A percentile compares a stretch with the other conserved stretches of the same genome.
These are phyloP conservation scores for Pythium graminicola DNA, from an alignment of 352 stramenopile species.

Conservation along the genomic window DNA sequence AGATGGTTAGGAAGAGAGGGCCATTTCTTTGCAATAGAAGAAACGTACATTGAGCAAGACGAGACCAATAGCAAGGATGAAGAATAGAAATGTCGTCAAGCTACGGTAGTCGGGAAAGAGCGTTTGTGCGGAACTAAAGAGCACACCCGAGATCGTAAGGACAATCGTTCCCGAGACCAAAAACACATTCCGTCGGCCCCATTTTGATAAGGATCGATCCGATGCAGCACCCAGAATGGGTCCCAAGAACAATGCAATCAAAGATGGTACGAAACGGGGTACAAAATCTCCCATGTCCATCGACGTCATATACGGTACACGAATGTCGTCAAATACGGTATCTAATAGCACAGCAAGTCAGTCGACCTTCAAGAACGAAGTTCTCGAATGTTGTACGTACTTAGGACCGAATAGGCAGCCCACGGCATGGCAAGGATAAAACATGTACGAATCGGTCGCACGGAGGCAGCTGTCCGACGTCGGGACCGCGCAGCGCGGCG, in stretches of 20 bases:
- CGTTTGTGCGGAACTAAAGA: conserved; percentile 59
- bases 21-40: not conserved
- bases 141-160: conserved; percentile 42
- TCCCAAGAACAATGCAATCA: conserved; percentile 59
- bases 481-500: not conserved
- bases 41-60: conserved; percentile 49
- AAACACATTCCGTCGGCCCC: conserved; percentile 63
- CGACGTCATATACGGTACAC: conserved; percentile 59
- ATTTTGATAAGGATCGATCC: conserved; percentile 64
- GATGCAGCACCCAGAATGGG: conserved; percentile 67
- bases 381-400: conserved; percentile 26
- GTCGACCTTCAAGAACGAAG: not conserved
- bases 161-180: conserved; percentile 42
- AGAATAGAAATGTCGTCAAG: conserved; percentile 45
- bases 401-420: conserved; percentile 62
- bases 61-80: conserved; percentile 55
- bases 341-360: conserved; percentile 24
- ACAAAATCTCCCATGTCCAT: conserved; percentile 58
- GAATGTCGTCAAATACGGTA: conserved; percentile 65
- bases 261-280: conserved; percentile 51
- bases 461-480: conserved; percentile 1
- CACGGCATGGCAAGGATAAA: conserved; percentile 70
- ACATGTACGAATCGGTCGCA: conserved; percentile 34
- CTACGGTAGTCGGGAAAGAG: conserved; percentile 41
- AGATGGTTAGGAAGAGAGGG: not conserved